Evolutionary conservation across 2,329 filamentous ascomycete species (phyloP).

Genomic region (Kalaharituber pfeilii): DNA sequence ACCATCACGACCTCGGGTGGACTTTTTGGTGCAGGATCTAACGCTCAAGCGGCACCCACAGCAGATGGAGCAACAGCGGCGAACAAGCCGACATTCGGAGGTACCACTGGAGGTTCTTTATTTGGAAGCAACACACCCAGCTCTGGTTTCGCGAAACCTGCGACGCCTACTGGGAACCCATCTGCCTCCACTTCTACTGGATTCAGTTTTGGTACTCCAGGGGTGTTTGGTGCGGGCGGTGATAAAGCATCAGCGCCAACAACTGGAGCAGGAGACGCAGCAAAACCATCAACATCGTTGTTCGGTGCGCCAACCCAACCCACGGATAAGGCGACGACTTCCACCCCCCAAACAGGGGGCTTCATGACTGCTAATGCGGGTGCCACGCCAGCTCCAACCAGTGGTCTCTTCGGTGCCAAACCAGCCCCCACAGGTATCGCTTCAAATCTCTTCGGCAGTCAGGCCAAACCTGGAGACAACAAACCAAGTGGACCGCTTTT

Average conservation of each 20-base stretch:
- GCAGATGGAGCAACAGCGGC: background rate
- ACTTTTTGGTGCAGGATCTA: slow-evolving; percentile 8
- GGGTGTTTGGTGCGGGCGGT: slow-evolving; percentile 7
- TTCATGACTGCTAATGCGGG: background rate
- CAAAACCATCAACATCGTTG: background rate
- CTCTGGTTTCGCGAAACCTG: slow-evolving; percentile 4
- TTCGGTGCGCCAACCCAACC: background rate
- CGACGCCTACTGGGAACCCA: slow-evolving; percentile 2
- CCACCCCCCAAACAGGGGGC: background rate
- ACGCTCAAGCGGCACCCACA: slow-evolving; percentile 7
- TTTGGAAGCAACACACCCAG: slow-evolving; percentile 1
- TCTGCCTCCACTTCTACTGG: background rate
- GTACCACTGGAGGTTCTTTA: background rate
- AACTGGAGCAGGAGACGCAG: background rate
- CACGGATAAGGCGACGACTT: background rate
- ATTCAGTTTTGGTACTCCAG: slow-evolving; percentile 2
- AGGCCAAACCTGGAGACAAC: slow-evolving; percentile 4
- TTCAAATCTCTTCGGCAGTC: slow-evolving; percentile 9
- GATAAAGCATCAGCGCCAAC: slow-evolving; percentile 9
- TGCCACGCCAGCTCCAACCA: background rate
- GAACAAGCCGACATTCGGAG: background rate
- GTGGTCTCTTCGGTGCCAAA: background rate
- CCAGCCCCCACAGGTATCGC: background rate
- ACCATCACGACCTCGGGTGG: background rate
- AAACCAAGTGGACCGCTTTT: slow-evolving; percentile 3